Evolutionary conservation across 148 eudicot genomes (phyloP).

Genomic region (Beta vulgaris): DNA sequence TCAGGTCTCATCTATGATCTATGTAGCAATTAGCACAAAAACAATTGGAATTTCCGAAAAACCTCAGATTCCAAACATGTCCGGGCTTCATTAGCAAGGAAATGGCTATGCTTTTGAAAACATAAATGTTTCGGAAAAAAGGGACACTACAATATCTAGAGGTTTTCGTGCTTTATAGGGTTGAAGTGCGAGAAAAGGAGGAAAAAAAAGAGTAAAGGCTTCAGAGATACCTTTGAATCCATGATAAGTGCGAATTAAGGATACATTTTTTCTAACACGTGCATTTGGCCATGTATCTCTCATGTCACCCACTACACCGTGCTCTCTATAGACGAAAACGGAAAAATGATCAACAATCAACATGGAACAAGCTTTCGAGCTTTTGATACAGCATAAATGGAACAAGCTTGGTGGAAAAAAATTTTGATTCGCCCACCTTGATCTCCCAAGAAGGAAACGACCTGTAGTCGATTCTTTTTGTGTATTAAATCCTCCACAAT

Average conservation of each 20-base stretch:
- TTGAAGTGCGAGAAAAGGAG: too few relatives aligned
- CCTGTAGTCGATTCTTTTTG: conserved; percentile 98
- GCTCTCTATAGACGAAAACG: conserved; percentile 54
- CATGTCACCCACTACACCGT: conserved; percentile 92
- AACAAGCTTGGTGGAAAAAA: background rate
- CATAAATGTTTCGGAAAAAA: too few relatives aligned
- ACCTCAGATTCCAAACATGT: too few relatives aligned
- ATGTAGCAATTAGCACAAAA: too few relatives aligned
- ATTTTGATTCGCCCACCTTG: too few relatives aligned
- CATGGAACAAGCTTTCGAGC: too few relatives aligned
- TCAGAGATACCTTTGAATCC: conserved; percentile 80
- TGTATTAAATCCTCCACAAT: conserved; percentile 96
- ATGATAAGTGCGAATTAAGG: conserved; percentile 88
- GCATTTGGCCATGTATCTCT: conserved; percentile 99
- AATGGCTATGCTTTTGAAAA: too few relatives aligned
- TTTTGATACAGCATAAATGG: background rate
- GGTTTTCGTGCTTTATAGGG: too few relatives aligned
- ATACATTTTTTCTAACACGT: conserved; percentile 76
- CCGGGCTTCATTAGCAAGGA: too few relatives aligned
- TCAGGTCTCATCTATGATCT: background rate
- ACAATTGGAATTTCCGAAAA: too few relatives aligned
- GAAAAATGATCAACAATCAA: too few relatives aligned
- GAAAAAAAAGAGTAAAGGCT: background rate
- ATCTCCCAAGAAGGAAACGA: conserved; percentile 97
- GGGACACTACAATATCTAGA: too few relatives aligned